These are phyloP conservation scores for Allantophomopsis lycopodina DNA, from an alignment of 2,329 filamentous ascomycete species.

Conservation along the genomic window DNA sequence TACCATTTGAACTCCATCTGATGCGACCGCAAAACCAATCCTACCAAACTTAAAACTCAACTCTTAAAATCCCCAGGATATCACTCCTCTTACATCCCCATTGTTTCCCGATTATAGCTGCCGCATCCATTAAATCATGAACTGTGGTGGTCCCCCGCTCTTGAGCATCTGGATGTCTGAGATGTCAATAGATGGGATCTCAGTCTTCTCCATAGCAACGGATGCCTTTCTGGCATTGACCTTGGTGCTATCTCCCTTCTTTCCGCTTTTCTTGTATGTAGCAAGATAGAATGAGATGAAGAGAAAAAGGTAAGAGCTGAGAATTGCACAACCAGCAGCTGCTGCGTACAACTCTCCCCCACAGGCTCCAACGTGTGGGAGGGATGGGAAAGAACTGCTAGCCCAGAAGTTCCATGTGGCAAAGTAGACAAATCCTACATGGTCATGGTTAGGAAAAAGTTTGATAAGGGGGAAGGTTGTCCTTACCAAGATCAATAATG, in stretches of 20 bases:
- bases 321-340: constrained; percentile 10
- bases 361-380: constrained; percentile 12
- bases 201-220: constrained; percentile 5
- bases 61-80: too few species aligned
- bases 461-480: background rate
- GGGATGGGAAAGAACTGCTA: constrained; percentile 8
- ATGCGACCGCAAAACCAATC: too few species aligned
- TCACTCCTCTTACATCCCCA: too few species aligned
- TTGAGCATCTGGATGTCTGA: too few species aligned
- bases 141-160: too few species aligned
- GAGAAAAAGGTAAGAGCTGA: constrained; percentile 14
- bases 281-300: constrained; percentile 16
- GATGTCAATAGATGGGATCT: constrained; percentile 4
- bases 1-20: too few species aligned
- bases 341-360: constrained; percentile 14
- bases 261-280: constrained; percentile 15
- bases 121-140: too few species aligned
- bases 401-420: constrained; percentile 13
- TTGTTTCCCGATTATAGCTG: too few species aligned
- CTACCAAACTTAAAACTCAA: too few species aligned
- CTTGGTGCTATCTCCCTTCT: constrained; percentile 23
- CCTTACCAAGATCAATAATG: constrained; percentile 12
- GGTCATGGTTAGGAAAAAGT: background rate
- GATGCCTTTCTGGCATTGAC: constrained; percentile 2
- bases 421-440: constrained; percentile 13